Evolutionary conservation across 192 early-diverging fungal species (phyloP).

Genomic region (Linnemannia schmuckeri): DNA sequence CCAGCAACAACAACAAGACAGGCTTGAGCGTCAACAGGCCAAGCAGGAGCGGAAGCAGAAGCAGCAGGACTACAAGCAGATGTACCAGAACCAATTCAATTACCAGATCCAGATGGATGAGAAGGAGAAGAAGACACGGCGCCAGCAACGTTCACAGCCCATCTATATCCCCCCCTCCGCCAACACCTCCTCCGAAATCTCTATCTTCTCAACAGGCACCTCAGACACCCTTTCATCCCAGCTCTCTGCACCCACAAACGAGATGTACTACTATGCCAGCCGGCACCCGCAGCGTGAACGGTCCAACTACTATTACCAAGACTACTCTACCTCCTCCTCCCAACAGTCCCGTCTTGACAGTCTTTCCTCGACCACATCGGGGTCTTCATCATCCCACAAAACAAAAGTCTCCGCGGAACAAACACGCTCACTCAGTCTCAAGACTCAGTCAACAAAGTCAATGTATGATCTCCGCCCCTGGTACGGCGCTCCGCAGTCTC

Average conservation of each 20-base stretch:
- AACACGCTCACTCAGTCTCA: slow-evolving; percentile 40
- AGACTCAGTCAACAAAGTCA: slow-evolving; percentile 43
- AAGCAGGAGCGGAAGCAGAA: slow-evolving; percentile 45
- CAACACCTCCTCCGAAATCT: neutral
- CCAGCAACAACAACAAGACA: slow-evolving; percentile 16
- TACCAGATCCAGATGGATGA: slow-evolving; percentile 22
- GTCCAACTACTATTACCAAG: neutral
- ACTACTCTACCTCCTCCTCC: neutral
- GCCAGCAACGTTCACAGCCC: slow-evolving; percentile 40
- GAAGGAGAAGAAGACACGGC: slow-evolving; percentile 14
- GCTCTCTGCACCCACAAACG: slow-evolving; percentile 7
- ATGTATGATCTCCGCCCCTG: slow-evolving; percentile 53
- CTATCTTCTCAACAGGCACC: neutral
- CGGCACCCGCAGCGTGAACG: slow-evolving; percentile 22
- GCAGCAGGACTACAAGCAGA: slow-evolving; percentile 37
- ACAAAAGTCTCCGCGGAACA: slow-evolving; percentile 9
- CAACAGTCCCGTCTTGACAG: slow-evolving; percentile 26
- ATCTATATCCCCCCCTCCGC: slow-evolving; percentile 16
- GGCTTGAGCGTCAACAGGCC: slow-evolving; percentile 17
- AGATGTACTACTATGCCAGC: slow-evolving; percentile 37
- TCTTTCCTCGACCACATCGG: slow-evolving; percentile 25
- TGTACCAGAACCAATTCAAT: slow-evolving; percentile 37
- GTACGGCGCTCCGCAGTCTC: slow-evolving; percentile 31
- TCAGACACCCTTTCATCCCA: slow-evolving; percentile 7
- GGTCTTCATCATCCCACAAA: slow-evolving; percentile 11